A percentile compares a stretch with the other conserved stretches of the same genome.
These are phyloP conservation scores for Penicillium simplicissimum DNA, from an alignment of 495 filamentous ascomycete species.

Conservation along the genomic window DNA sequence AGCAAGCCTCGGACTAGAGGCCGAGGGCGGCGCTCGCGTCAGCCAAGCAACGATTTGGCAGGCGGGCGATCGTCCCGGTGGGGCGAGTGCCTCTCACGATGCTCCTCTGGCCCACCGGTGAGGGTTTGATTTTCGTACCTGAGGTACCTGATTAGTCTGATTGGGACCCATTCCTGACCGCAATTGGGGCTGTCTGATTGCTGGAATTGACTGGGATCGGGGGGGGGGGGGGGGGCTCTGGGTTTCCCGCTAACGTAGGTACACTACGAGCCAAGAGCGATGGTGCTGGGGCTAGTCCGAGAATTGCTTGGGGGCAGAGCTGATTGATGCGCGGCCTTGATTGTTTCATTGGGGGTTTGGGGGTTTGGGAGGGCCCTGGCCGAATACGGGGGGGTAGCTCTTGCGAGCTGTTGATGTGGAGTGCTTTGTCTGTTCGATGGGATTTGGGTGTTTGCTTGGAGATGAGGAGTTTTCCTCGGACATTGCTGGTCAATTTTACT, in stretches of 20 bases:
- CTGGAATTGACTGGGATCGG: conserved; percentile 11
- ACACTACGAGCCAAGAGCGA: conserved; percentile 31
- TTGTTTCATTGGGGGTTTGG: neutral
- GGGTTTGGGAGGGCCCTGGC: neutral
- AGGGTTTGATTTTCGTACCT: conserved; percentile 25
- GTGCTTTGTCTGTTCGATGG: neutral
- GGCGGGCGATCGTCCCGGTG: conserved; percentile 31
- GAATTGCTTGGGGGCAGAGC: neutral
- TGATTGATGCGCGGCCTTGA: neutral
- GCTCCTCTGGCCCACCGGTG: conserved; percentile 35
- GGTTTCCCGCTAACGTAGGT: conserved; percentile 32
- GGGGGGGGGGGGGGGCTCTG: neutral
- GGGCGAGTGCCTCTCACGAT: conserved; percentile 23
- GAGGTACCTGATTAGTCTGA: conserved; percentile 4
- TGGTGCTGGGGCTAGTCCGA: conserved; percentile 3
- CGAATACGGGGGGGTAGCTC: neutral
- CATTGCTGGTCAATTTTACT: neutral
- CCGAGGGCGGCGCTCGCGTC: conserved; percentile 3
- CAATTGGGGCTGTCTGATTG: conserved; percentile 23
- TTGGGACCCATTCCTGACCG: conserved; percentile 12
- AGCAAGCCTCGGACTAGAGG: conserved; percentile 7
- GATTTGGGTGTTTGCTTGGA: neutral
- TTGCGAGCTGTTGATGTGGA: neutral
- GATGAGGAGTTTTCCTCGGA: neutral
- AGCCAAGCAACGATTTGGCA: conserved; percentile 30